Base-by-base conservation (phyloP, 306 rosid genomes). In the Psophocarpus tetragonolobus region DNA sequence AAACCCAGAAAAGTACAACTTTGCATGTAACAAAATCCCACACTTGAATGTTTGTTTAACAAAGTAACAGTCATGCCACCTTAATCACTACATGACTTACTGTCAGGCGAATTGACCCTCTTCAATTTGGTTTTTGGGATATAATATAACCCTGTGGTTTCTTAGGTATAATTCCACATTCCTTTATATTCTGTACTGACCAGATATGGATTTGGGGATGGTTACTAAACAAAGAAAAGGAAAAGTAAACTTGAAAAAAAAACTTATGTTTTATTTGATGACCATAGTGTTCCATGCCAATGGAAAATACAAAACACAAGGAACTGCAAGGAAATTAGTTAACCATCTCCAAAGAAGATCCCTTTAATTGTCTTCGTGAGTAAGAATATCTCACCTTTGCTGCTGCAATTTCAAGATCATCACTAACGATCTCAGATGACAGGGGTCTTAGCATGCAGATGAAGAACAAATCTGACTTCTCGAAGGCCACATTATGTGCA, bases 391-490 rank as follows among this genome's bases (percentile, higher is more conserved):
- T 60, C 77, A 91, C 98, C 98, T 92, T 92, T 39, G 98, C 98
- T 63, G 93, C 97, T 83, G 82, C 84, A 75, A 95, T 84, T 88
- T 95, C 98, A 66, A 76, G 89, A 82, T 92, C 95, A 68, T 95
- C 98, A 8, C 89, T 85, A 20, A 61, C 53, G 76, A 95, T 89
- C 65, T 83, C 74, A 35, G 90, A 78, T 36, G 98, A 92, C 20
- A 90, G 74, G 18, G 98, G 96, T 85, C 77, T 88, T 20, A 95
- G 84, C 97, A 95, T 89, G 91, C 98, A 92, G 77, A 92, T 91
- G 83, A 95, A 95, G 90, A 92, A 89, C 83, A 95, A 82, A 87
- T 95, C 98, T 35, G 98, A 95, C 87, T 95, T 92, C 79, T 89
- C 92, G 2, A 92, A 95, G 4, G 97, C 96, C 73, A 91, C 88